phyloP scores from a whole-genome alignment of 345 rosid genomes.

The thale cress (Arabidopsis thaliana) region TAIR10.1 NC_003074.8:20856001-20856500 shows the following conservation, averaged over 20 bases:
- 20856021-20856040: conserved; percentile 31
- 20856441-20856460: conserved; percentile 39
- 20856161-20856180: background rate
- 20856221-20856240: background rate
- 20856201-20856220: background rate
- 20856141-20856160: background rate
- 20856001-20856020: conserved; percentile 37
- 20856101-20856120: background rate
- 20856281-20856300: conserved; percentile 25
- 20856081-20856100: conserved; percentile 6
- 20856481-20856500: conserved; percentile 47
- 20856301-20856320: conserved; percentile 19
- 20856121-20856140: background rate
- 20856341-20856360: conserved; percentile 12
- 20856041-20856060: conserved; percentile 24
- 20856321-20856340: conserved; percentile 8
- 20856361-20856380: conserved; percentile 11
- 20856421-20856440: conserved; percentile 42
- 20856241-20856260: conserved; percentile 18
- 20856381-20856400: conserved; percentile 15
- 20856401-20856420: conserved; percentile 35
- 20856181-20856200: background rate
- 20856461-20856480: conserved; percentile 47
- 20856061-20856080: background rate
- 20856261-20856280: conserved; percentile 26